A percentile compares a stretch with the other conserved stretches of the same genome.
phyloP scores from a whole-genome alignment of 306 rosid species.

The Fagus sylvatica region DNA sequence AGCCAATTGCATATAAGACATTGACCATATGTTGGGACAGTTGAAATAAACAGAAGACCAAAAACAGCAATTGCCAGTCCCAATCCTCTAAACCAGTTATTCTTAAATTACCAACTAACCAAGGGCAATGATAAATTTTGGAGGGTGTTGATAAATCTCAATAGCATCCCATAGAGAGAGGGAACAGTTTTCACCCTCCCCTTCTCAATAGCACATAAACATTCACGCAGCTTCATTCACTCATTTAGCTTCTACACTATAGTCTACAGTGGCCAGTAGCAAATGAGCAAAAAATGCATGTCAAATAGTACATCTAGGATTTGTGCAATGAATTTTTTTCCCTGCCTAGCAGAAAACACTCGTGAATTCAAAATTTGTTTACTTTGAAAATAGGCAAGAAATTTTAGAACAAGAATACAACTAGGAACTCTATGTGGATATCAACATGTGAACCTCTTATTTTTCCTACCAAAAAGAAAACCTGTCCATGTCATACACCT shows the following conservation, averaged over 20 bases:
- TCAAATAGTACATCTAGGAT: background rate
- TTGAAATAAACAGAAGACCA: conserved; percentile 1
- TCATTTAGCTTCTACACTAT: background rate
- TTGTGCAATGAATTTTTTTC: background rate
- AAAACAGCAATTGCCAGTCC: background rate
- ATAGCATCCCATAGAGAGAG: background rate
- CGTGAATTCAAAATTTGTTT: background rate
- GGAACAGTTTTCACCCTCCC: background rate
- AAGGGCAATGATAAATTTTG: background rate
- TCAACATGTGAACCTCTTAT: background rate
- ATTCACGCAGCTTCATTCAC: conserved; percentile 5
- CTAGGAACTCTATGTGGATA: background rate
- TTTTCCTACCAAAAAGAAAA: background rate
- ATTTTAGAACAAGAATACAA: too few relatives aligned
- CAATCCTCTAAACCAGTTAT: background rate
- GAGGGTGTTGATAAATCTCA: conserved; percentile 5
- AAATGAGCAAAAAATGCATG: background rate
- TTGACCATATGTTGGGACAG: background rate
- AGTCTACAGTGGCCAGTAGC: background rate
- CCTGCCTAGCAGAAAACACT: background rate
- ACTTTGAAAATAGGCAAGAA: too few relatives aligned
- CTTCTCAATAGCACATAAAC: background rate
- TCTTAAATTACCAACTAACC: background rate
- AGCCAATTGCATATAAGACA: conserved; percentile 22
- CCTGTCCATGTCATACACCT: background rate